These are phyloP conservation scores for Tylopilus intermedius DNA, from an alignment of 768 basidiomycete genomes.

Conservation along the genomic window DNA sequence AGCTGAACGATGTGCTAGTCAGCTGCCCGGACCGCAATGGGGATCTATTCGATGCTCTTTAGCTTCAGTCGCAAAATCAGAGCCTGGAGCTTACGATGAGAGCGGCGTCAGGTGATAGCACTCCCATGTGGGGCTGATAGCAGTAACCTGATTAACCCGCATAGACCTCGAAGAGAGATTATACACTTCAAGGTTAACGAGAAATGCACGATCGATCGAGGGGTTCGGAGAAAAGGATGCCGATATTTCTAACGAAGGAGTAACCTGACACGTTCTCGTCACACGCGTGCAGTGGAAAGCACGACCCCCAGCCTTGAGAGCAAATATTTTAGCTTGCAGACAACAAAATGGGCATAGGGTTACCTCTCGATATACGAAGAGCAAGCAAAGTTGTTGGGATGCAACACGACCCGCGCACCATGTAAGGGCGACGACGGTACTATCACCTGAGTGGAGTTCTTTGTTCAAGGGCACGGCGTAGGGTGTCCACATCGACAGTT, in stretches of 20 bases:
- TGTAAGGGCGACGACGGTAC: slow-evolving; percentile 46
- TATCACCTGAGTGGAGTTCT: slow-evolving; percentile 44
- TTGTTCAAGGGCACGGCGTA: slow-evolving; percentile 38
- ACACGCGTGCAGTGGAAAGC: slow-evolving; percentile 58
- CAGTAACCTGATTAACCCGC: slow-evolving; percentile 52
- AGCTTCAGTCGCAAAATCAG: slow-evolving; percentile 1
- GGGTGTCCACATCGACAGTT: slow-evolving; percentile 45
- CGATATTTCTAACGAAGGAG: slow-evolving; percentile 51
- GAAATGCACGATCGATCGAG: slow-evolving; percentile 45
- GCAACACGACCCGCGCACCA: slow-evolving; percentile 49
- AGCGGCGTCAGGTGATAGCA: slow-evolving; percentile 38
- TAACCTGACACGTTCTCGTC: slow-evolving; percentile 53
- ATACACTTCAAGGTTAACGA: slow-evolving; percentile 51
- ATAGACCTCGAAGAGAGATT: slow-evolving; percentile 44
- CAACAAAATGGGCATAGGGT: background rate
- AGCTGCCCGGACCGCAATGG: slow-evolving; percentile 45
- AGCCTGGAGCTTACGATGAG: slow-evolving; percentile 38
- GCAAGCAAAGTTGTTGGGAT: slow-evolving; percentile 48
- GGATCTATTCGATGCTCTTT: slow-evolving; percentile 31
- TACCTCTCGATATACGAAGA: slow-evolving; percentile 69
- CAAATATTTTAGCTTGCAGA: slow-evolving; percentile 3
- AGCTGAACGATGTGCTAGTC: slow-evolving; percentile 41
- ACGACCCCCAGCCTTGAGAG: slow-evolving; percentile 39
- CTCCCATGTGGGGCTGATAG: slow-evolving; percentile 68
- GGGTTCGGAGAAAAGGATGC: slow-evolving; percentile 48